Conservation (phyloP, 2,329 filamentous ascomycete species). For the Pestalotiopsis sp. region DNA sequence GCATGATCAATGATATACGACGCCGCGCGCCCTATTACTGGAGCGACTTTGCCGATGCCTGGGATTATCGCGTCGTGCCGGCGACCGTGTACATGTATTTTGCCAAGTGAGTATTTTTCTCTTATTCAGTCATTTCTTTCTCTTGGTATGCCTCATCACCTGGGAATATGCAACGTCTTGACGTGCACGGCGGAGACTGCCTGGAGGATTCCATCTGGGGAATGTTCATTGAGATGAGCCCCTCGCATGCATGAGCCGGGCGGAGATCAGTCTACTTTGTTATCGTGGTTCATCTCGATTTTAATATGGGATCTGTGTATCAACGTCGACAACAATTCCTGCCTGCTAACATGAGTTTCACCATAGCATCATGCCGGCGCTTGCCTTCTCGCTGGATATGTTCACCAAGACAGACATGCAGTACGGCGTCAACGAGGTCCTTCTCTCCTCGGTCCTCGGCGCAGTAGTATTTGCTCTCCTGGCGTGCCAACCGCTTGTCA, state of each 20-base stretch:
- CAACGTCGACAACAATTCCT: too few relatives aligned
- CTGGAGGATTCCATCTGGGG: slow-evolving; percentile 6
- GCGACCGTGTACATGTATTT: slow-evolving; percentile 95
- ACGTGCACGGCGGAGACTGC: neutral
- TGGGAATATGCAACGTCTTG: neutral
- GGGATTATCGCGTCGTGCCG: slow-evolving; percentile 87
- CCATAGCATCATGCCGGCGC: slow-evolving; percentile 76
- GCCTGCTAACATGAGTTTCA: neutral
- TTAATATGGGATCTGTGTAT: neutral
- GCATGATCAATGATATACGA: slow-evolving; percentile 78
- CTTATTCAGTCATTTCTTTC: neutral
- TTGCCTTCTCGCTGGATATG: slow-evolving; percentile 93
- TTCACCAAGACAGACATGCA: slow-evolving; percentile 83
- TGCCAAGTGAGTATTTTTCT: slow-evolving; percentile 71
- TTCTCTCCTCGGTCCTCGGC: slow-evolving; percentile 83
- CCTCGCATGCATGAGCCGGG: neutral
- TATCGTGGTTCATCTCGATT: neutral
- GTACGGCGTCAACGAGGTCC: slow-evolving; percentile 88
- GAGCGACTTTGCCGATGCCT: slow-evolving; percentile 85
- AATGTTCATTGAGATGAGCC: neutral
- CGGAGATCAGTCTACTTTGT: neutral
- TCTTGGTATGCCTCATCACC: neutral
- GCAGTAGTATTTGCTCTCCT: slow-evolving; percentile 79
- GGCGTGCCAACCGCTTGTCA: slow-evolving; percentile 83
- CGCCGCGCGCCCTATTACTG: slow-evolving; percentile 75